Evolutionary conservation across 345 rosid species (phyloP).

Genomic region (Melaleuca alternifolia): DNA sequence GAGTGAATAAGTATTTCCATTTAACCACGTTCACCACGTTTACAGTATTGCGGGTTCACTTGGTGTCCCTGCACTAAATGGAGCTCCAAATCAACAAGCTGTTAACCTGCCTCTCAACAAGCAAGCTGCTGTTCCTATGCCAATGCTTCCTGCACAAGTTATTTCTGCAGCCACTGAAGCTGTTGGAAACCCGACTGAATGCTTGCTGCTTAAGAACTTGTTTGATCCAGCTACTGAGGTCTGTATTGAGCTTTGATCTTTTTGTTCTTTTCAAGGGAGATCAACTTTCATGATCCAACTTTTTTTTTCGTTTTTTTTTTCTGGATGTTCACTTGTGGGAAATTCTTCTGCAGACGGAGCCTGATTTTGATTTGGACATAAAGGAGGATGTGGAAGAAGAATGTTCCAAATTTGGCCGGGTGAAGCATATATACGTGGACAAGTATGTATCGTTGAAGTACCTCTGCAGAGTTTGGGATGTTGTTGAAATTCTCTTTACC

Average conservation of each 20-base stretch:
- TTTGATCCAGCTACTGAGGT: conserved; percentile 95
- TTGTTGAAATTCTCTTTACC: not conserved
- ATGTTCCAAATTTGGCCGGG: conserved; percentile 76
- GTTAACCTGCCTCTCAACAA: conserved; percentile 39
- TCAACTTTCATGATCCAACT: not conserved
- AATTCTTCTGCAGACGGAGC: conserved; percentile 52
- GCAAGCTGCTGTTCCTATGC: conserved; percentile 36
- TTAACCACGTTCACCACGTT: not conserved
- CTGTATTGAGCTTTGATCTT: not conserved
- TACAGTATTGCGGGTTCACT: conserved; percentile 57
- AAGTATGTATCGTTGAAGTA: conserved; percentile 37
- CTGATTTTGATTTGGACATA: conserved; percentile 69
- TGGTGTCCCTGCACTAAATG: conserved; percentile 62
- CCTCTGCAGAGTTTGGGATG: not conserved
- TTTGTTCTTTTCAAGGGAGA: not conserved
- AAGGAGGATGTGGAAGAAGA: conserved; percentile 75
- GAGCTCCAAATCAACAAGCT: conserved; percentile 38
- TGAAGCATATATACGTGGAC: conserved; percentile 73
- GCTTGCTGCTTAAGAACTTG: conserved; percentile 81
- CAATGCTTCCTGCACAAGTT: conserved; percentile 41
- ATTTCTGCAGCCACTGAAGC: conserved; percentile 40
- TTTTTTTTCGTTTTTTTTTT: not conserved
- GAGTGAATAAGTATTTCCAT: not conserved
- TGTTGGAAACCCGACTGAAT: conserved; percentile 78
- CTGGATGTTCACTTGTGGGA: not conserved